These are phyloP conservation scores for Neoascochyta sp. DNA, from an alignment of 2,329 filamentous ascomycete species.

Conservation along the genomic window DNA sequence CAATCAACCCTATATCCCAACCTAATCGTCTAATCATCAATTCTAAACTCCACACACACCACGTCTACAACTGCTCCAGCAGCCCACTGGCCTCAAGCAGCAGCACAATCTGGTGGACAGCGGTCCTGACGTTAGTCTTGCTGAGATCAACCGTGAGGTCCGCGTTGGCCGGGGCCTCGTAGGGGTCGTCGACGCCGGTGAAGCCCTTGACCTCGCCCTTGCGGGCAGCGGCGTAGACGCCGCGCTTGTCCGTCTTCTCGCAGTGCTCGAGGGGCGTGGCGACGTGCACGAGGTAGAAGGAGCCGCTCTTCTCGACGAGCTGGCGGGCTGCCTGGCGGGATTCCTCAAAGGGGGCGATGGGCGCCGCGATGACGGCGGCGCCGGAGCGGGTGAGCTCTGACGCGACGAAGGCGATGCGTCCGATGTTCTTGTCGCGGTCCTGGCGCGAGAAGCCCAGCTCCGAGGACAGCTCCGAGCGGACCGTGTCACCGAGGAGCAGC, in stretches of 20 bases:
- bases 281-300: constrained; percentile 94
- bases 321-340: constrained; percentile 75
- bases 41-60: no score
- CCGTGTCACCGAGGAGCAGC: constrained; percentile 90
- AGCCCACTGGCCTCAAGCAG: constrained; percentile 86
- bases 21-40: no score
- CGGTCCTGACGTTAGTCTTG: constrained; percentile 84
- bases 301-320: constrained; percentile 80
- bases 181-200: constrained; percentile 96
- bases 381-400: constrained; percentile 90
- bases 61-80: constrained; percentile 56
- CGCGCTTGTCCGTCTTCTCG: constrained; percentile 92
- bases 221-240: constrained; percentile 80
- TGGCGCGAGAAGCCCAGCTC: constrained; percentile 93
- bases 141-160: constrained; percentile 80
- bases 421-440: constrained; percentile 92
- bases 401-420: constrained; percentile 92
- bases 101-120: constrained; percentile 94
- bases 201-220: constrained; percentile 94
- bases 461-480: constrained; percentile 85
- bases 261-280: constrained; percentile 87
- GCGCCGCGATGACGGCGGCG: constrained; percentile 90
- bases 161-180: constrained; percentile 77
- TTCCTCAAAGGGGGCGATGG: constrained; percentile 87
- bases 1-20: no score